Evolutionary conservation across 176 grass and related monocot genomes (phyloP), one percentile per base, ranked within the genome.

Genomic region (Cocos nucifera): DNA sequence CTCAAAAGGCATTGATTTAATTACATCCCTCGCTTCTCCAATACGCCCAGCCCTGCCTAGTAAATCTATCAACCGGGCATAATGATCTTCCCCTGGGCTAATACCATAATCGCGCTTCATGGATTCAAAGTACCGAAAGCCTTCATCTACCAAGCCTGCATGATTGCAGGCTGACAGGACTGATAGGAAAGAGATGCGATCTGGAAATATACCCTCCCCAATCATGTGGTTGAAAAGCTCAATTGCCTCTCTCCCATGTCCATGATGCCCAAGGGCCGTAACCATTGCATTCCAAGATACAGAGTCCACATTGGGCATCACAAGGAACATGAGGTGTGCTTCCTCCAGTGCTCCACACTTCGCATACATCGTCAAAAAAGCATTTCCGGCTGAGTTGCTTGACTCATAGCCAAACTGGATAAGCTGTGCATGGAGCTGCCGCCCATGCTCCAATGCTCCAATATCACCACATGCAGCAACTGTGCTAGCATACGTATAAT

Each of bases 261-360:
- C 90, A 79, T 87, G 90, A 67, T 95, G 83, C 50, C 86, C 83
- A 63, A 95, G 69, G 50, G 90, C 86, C 27, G 86, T 76, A 66
- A 87, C 82, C 83, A 95, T 90, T 57, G 90, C 90, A 75, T 95
- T 95, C 86, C 86, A 95, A 1, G 90, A 95, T 29, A 89, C 75
- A 48, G 30, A 76, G 28, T 89, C 90, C 58, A 79, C 63, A 75
- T 87, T 81, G 59, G 67, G 74, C 90, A 89, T 95, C 76, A 73
- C 54, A 58, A 81, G 68, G 56, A 87, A 87, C 17, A 81, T 58
- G 61, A 74, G 75, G 64, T 58, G 77, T 67, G 86, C 90, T 54
- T 78, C 86, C 23, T 82, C 76, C 53, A 81, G 82, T 22, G 71
- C 77, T 4, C 90, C 90, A 24, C 90, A 95, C 75, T 76, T 89